Percentiles rank a stretch among this genome's conserved stretches.
Conservation (phyloP, 306 rosid species). For the Quercus glauca region DNA sequence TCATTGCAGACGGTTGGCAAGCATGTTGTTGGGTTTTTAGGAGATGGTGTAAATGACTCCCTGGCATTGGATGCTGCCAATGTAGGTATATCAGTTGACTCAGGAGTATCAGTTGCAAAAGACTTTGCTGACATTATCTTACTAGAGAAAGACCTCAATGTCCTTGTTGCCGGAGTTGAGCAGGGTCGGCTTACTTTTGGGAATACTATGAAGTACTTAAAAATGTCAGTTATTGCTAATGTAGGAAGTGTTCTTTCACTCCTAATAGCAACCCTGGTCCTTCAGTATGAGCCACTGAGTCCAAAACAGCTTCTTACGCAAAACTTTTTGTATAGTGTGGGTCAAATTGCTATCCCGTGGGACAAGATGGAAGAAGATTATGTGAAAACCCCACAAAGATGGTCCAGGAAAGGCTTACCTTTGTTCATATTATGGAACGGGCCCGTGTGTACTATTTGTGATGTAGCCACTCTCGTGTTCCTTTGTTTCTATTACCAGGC, state of each 20-base stretch:
- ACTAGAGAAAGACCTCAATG: slow-evolving; percentile 82
- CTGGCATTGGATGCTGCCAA: slow-evolving; percentile 79
- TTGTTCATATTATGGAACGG: slow-evolving; percentile 78
- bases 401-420: slow-evolving; percentile 51
- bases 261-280: slow-evolving; percentile 53
- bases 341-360: slow-evolving; percentile 72
- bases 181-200: slow-evolving; percentile 76
- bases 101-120: slow-evolving; percentile 78
- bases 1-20: slow-evolving; percentile 68
- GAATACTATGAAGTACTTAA: slow-evolving; percentile 81
- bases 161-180: slow-evolving; percentile 76
- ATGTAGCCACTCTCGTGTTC: slow-evolving; percentile 56
- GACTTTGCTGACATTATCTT: slow-evolving; percentile 81
- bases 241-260: slow-evolving; percentile 71
- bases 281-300: slow-evolving; percentile 64
- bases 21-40: slow-evolving; percentile 72
- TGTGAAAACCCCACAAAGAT: slow-evolving; percentile 59
- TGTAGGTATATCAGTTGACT: slow-evolving; percentile 81
- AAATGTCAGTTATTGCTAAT: slow-evolving; percentile 80
- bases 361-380: slow-evolving; percentile 67
- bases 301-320: slow-evolving; percentile 71
- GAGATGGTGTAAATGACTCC: slow-evolving; percentile 81
- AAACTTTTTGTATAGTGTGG: slow-evolving; percentile 68
- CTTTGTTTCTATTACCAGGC: slow-evolving; percentile 51
- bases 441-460: slow-evolving; percentile 75